Conservation (phyloP, 345 rosid species). For the Eucalyptus microcorys region DNA sequence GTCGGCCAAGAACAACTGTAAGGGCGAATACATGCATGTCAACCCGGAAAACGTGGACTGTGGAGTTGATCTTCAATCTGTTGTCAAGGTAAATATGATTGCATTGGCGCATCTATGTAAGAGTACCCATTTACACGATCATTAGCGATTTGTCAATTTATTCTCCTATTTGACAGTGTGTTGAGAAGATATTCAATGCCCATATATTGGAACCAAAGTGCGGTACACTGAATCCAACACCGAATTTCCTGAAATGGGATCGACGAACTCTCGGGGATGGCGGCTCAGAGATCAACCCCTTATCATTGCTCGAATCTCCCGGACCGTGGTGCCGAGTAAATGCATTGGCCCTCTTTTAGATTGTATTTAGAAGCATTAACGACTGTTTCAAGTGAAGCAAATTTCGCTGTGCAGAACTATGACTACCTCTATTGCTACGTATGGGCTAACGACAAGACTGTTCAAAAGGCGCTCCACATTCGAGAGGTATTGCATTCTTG, state of each 20-base stretch:
- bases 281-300: background rate
- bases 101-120: background rate
- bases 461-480: slow-evolving; percentile 15
- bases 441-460: slow-evolving; percentile 16
- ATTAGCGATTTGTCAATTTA: background rate
- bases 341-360: background rate
- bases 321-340: background rate
- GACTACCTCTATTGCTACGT: slow-evolving; percentile 7
- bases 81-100: background rate
- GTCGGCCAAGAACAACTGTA: background rate
- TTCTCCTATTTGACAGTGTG: background rate
- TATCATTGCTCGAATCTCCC: background rate
- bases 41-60: background rate
- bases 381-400: background rate
- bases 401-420: background rate
- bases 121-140: background rate
- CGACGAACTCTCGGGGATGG: background rate
- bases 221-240: background rate
- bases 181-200: background rate
- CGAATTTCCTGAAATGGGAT: background rate
- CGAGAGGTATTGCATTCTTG: background rate
- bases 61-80: background rate
- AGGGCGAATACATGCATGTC: background rate
- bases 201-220: slow-evolving; percentile 8
- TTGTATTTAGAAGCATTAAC: background rate